Evolutionary conservation across 805 yeast species (phyloP), one percentile per base, ranked within the genome.

Genomic region (Millerago galiae): DNA sequence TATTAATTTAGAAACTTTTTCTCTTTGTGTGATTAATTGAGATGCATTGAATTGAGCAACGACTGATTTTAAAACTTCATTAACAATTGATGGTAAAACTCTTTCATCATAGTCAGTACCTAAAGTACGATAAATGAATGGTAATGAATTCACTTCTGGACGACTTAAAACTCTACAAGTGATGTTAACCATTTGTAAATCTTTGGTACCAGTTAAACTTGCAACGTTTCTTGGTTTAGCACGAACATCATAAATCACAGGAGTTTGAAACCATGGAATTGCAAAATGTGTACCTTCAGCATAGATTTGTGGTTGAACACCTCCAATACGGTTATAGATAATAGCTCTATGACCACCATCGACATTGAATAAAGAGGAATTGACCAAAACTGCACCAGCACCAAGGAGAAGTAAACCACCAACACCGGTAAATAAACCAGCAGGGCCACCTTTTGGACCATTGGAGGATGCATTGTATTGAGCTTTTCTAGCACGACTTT

Each of bases 321-420:
- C 99, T 38, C 78, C 74, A 24, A 89, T 39, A 60, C 99, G 79
- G 21, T 95, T 88, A 63, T 93, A 93, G 31, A 93, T 76, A 58
- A 93, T 90, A 14, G 97, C 99, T 60, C 99, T 75, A 65, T 91
- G 98, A 66, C 99, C 99, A 79, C 99, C 99, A 65, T 93, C 98
- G 46, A 93, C 99, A 61, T 82, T 83, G 67, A 81, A 83, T 29
- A 83, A 66, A 1, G 89, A 70, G 33, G 77, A 67, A 52, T 80
- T 77, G 31, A 75, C 49, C 21, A 73, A 59, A 34, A 76, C 39
- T 3, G 78, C 75, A 44, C 78, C 81, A 41, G 77, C 81, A 42
- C 81, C 83, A 5, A 81, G 59, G 6, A 77, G 50, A 2, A 81
- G 44, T 16, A 82, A 52, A 3, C 86, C 85, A 30, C 83, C 84